Evolutionary conservation across 192 early-diverging fungal genomes (phyloP), one percentile per base, ranked within the genome.

Genomic region (Umbelopsis sp.): DNA sequence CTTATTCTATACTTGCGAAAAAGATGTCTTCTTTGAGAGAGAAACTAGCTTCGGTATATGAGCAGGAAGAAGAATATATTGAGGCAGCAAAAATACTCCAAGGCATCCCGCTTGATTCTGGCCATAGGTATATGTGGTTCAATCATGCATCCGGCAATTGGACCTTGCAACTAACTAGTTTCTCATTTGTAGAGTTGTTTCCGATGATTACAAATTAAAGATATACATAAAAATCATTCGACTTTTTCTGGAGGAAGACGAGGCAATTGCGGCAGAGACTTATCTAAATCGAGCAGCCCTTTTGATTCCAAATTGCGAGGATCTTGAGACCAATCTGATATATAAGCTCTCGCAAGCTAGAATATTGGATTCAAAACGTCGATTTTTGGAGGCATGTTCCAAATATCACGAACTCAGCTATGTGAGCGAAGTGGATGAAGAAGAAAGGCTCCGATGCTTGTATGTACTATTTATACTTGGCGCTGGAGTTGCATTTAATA

Each of bases 91-190:
- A 81, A 70, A 86, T 90, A 25, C 84, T 99, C 47, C 91, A 94
- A 81, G 92, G 91, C 20, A 94, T 98, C 35, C 91, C 95, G 6
- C 83, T 96, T 67, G 97, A 99, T 67, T 95, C 93, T 27, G 93
- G 92, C 51, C 94, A 94, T 76, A 82, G 94, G 78, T 80, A 82
- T 27, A 3, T 49, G 52, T 61, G 48, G 13, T 9, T 12, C 1
- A 37, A 15, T 18, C 12, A 44, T 49, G 7, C 25, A 27, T 16
- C 18, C 44, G 35, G 58, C 46, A 3, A 48, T 48, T 8, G 44
- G 52, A 47, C 15, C 30, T 15, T 11, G 44, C n/a, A 21, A 30
- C 46, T 46, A 52, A 44, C 45, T 16, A 72, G 33, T 10, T 41
- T 35, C 20, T 55, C 13, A 5, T 64, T 33, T 20, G 16, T 49